Base-by-base conservation (phyloP, 768 basidiomycete genomes). In the Hypholoma fasciculare region DNA sequence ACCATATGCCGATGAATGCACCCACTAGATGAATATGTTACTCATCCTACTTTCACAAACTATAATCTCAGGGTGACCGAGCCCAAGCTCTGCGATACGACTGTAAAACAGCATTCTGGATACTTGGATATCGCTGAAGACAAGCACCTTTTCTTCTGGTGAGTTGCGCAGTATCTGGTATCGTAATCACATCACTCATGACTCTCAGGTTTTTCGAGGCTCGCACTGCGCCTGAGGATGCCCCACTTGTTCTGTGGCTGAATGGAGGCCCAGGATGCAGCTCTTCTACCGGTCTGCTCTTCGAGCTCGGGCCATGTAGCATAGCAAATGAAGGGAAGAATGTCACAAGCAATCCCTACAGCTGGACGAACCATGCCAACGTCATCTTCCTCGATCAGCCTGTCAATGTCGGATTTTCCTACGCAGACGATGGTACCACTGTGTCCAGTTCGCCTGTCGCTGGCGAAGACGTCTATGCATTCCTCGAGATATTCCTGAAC, bases 71-170 rank as follows among this genome's bases (percentile, higher is more conserved):
- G 89, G 59, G 65, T 91, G 12, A 85, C 83, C 0, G 80, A 86
- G 62, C 88, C 93, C 9, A 77, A 80, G 34, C 73, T 96, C 6
- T 96, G 94, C 63, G 94, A 96, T 62, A 69, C 87, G 0, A 72
- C 80, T n/a, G 91, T 94, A 40, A 82, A 90, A 71, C 89, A 91
- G 67, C 84, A 89, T 61, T 89, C 88, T 36, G 92, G 92, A 27
- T 95, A 94, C 71, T 80, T 96, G 34, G 92, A 94, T 67, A 82
- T 92, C 55, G 83, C 84, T 0, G 83, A 90, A 8, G 84, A 86
- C 64, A 89, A 89, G 63, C 92, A 94, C 65, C 76, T 94, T 20
- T 95, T 94, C 82, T 94, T 92, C 77, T 94, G 92, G 92, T 89
- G 64, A 64, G 78, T 70, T 42, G 52, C 42, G 54, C 16, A n/a